Base-by-base conservation (phyloP, 768 basidiomycete species). In the Lactarius pseudohatsudake region DNA sequence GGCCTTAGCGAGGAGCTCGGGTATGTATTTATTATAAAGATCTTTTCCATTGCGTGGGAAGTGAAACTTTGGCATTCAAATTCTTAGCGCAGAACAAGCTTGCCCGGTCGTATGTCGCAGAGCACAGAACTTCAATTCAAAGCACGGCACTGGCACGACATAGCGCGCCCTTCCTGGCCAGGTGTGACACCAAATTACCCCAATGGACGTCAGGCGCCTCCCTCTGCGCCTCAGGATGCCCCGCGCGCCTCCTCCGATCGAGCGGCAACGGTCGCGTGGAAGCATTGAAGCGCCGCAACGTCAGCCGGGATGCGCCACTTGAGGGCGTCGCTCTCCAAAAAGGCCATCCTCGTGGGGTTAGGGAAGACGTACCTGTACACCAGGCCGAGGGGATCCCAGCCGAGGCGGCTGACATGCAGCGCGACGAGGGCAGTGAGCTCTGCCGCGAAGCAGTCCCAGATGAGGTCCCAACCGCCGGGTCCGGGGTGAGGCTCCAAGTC, bases 1-100 rank as follows among this genome's bases (percentile, higher is more conserved):
- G 64, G 60, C 22, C 34, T 15, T 15, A 54, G 34, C 15, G 64
- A 69, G 40, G 68, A 69, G 40, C 47, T 58, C 40, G 65, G 65
- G 65, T 64, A 20, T 11, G 65, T 36, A 11, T 11, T 36, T 62
- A n/a, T 50, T 57, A 1, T 16, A 3, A 26, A 11, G 13, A 22
- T 13, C 43, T 26, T 26, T 36, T 8, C 45, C 13, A 7, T 28
- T 26, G 16, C 22, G 4, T 32, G 8, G 13, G 30, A 55, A 10
- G 32, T 43, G 18, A 36, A 11, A 6, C 9, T 16, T 59, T 20
- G 28, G 38, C 1, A 10, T 4, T 16, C 4, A 22, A 7, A 20
- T n/a, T 30, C 38, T 8, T 47, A 65, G 64, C 16, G n/a, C 40
- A 20, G 64, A 65, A 26, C n/a, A n/a, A n/a, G n/a, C n/a, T n/a